phyloP scores from a whole-genome alignment of 495 filamentous ascomycete genomes.

The Hypoxylon fragiforme region DNA sequence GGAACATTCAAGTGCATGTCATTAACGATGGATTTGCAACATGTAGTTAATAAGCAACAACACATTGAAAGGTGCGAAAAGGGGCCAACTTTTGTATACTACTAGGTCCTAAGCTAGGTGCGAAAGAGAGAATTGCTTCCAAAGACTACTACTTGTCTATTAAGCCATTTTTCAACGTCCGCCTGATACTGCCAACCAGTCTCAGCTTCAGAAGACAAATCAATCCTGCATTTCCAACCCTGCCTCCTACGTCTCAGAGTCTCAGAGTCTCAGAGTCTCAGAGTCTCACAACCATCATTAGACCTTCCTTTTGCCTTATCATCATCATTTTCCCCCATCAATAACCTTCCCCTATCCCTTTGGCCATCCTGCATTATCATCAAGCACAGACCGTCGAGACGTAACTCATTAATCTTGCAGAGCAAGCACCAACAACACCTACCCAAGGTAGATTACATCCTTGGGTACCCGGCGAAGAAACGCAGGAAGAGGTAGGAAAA shows the following conservation, averaged over 20 bases:
- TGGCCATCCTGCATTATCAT: constrained; percentile 4
- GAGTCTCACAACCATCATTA: no score
- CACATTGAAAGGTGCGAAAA: no score
- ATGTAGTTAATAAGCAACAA: no score
- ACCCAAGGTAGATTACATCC: no score
- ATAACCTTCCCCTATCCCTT: constrained; percentile 1
- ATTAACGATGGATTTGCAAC: no score
- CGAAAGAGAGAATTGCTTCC: not conserved
- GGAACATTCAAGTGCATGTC: no score
- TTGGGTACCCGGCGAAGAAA: constrained; percentile 6
- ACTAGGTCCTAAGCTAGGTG: no score
- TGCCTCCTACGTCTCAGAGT: not conserved
- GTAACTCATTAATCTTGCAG: constrained; percentile 4
- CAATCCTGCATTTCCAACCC: constrained; percentile 14
- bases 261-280: no score
- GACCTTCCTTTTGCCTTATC: not conserved
- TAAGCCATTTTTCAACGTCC: constrained; percentile 15
- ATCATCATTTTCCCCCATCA: not conserved
- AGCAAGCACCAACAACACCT: constrained; percentile 5
- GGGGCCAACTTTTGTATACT: no score
- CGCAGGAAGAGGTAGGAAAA: constrained; percentile 1
- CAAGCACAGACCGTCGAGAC: constrained; percentile 4
- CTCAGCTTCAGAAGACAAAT: constrained; percentile 5
- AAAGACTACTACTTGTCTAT: constrained; percentile 14
- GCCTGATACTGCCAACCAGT: constrained; percentile 1